Base-by-base conservation (phyloP, 2,329 filamentous ascomycete genomes). In the Verticillium albo-atrum region DNA sequence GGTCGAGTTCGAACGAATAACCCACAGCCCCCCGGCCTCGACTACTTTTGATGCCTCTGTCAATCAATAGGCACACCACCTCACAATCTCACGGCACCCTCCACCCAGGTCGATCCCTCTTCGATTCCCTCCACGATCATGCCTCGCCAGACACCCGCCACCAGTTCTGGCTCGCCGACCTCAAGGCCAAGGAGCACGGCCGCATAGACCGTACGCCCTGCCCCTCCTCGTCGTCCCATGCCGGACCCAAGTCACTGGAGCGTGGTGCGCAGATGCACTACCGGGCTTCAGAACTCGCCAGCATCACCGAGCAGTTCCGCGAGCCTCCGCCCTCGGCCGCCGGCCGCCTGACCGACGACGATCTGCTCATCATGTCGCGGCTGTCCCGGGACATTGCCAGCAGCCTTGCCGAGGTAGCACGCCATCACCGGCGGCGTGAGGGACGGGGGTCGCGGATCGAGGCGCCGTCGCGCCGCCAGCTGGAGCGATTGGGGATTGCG, bases 361-460 rank as follows among this genome's bases (percentile, higher is more conserved):
- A 62, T 27, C 32, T 62, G 9, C 56, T 57, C 4, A 26, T 54
- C 51, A 62, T 62, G 61, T 59, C 56, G 10, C 53, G 30, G 12
- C 54, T 62, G 17, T 61, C 61, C 1, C 56, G 61, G 30, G 47
- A 60, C 56, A 62, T 62, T 37, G 59, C 57, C 27, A 59, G 59
- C 32, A 60, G 61, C 12, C 55, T 62, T 32, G 55, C 32, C 37
- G 56, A 62, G 34, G 59, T 61, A 7, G 14, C 20, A 20, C n/a
- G 20, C 7, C 9, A 47, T 23, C 42, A 47, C 20, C 42, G 42
- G 9, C n/a, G 42, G 42, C n/a, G 20, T 4, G 42, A 47, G 20
- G 42, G 42, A 7, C 42, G 42, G 42, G 42, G 42, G 5, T 47
- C 42, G 9, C n/a, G n/a, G 6, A 47, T 47, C 17, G 20, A 7